Conservation (phyloP, 257 asterid genomes). For the Buddleja alternifolia region DNA sequence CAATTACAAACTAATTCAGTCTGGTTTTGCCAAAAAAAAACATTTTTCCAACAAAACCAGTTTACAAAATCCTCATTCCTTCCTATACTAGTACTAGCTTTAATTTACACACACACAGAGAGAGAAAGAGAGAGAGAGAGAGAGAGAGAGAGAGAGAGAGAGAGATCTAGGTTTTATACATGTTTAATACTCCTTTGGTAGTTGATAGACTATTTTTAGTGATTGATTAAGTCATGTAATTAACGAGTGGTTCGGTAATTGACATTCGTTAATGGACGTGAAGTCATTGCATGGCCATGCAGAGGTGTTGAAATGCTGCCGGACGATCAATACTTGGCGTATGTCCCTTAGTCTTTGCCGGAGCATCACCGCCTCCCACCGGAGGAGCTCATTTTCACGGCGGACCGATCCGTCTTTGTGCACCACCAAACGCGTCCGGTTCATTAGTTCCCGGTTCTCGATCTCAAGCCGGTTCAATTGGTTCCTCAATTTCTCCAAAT, state of each 20-base stretch:
- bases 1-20: too few relatives aligned
- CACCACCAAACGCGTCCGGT: slow-evolving; percentile 36
- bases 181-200: too few relatives aligned
- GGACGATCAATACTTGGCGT: slow-evolving; percentile 49
- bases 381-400: slow-evolving; percentile 45
- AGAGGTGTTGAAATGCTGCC: slow-evolving; percentile 44
- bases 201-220: too few relatives aligned
- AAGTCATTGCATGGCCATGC: slow-evolving; percentile 58
- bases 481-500: slow-evolving; percentile 58
- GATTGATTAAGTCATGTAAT: slow-evolving; percentile 28
- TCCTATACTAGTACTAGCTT: too few relatives aligned
- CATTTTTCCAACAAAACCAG: too few relatives aligned
- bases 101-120: too few relatives aligned
- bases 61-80: too few relatives aligned
- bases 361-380: slow-evolving; percentile 47
- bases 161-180: too few relatives aligned
- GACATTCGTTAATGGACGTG: slow-evolving; percentile 39
- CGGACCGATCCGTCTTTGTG: slow-evolving; percentile 36
- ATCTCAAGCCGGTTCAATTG: slow-evolving; percentile 39
- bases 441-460: slow-evolving; percentile 48
- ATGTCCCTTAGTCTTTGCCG: slow-evolving; percentile 54
- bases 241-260: slow-evolving; percentile 41
- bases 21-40: too few relatives aligned
- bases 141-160: too few relatives aligned
- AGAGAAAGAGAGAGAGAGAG: too few relatives aligned